Evolutionary conservation across 768 basidiomycete genomes (phyloP).

Genomic region (Tylopilus sp.): DNA sequence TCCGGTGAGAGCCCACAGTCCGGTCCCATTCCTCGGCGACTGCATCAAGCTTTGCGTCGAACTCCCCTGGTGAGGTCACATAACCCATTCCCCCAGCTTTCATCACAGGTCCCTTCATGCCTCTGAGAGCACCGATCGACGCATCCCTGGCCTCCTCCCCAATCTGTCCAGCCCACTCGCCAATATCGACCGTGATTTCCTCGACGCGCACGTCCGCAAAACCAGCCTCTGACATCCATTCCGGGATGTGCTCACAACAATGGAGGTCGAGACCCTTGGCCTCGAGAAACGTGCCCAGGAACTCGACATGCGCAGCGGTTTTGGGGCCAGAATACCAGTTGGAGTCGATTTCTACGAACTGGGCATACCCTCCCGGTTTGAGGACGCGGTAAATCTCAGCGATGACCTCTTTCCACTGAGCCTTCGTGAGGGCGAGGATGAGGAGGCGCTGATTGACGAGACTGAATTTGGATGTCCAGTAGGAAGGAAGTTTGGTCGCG

Average conservation of each 20-base stretch:
- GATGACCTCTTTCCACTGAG: constrained; percentile 24
- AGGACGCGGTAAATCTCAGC: constrained; percentile 30
- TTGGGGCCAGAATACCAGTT: constrained; percentile 14
- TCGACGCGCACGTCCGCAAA: not conserved
- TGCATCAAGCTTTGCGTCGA: not conserved
- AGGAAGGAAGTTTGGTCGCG: constrained; percentile 19
- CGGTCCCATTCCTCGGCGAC: not conserved
- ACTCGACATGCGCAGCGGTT: constrained; percentile 3
- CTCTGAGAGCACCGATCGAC: not conserved
- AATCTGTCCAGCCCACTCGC: not conserved
- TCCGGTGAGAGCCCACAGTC: constrained; percentile 4
- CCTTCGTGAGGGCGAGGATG: constrained; percentile 22
- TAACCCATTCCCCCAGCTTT: not conserved
- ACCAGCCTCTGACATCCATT: constrained; percentile 1
- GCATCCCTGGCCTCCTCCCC: not conserved
- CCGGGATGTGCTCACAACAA: constrained; percentile 10
- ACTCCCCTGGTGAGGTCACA: not conserved
- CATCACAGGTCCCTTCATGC: not conserved
- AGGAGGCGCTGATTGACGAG: constrained; percentile 34
- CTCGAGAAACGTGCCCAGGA: constrained; percentile 9
- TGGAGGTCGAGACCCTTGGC: constrained; percentile 8
- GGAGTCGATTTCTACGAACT: constrained; percentile 25
- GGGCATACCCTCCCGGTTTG: constrained; percentile 29
- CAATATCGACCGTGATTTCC: not conserved
- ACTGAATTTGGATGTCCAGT: constrained; percentile 29